A percentile compares a stretch with the other conserved stretches of the same genome.
These are phyloP conservation scores for Botrytis porri DNA, from an alignment of 2,329 filamentous ascomycete genomes.

Conservation along the genomic window DNA sequence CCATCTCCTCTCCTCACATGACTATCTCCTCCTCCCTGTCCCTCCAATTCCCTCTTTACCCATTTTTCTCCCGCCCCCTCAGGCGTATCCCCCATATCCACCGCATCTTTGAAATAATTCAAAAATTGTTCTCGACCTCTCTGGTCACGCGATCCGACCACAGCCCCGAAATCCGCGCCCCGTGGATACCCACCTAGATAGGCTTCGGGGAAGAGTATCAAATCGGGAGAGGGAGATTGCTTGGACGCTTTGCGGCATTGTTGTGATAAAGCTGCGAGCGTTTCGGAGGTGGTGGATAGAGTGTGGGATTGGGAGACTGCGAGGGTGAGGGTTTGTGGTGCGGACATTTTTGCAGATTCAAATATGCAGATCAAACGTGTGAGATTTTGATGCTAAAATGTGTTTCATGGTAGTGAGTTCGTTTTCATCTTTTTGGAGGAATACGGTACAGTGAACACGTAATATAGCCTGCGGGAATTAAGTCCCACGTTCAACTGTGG, in stretches of 20 bases:
- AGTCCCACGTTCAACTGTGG: neutral
- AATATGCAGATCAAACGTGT: no score
- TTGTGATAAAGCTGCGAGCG: neutral
- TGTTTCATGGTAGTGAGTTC: neutral
- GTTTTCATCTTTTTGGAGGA: no score
- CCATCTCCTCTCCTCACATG: neutral
- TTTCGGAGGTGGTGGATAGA: neutral
- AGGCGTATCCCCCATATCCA: neutral
- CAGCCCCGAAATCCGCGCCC: neutral
- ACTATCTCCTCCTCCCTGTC: neutral
- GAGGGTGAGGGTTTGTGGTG: neutral
- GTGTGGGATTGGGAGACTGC: neutral
- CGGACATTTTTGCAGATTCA: neutral
- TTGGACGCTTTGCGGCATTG: neutral
- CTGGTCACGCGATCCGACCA: neutral
- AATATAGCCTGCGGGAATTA: neutral
- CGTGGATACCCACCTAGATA: neutral
- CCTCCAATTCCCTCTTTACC: neutral
- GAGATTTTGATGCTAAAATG: neutral
- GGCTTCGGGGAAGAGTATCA: neutral
- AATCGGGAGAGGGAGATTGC: neutral
- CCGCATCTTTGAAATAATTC: neutral
- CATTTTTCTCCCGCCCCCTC: neutral
- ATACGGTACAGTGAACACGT: no score
- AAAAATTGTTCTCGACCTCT: neutral